Evolutionary conservation across 305 asterid genomes (phyloP), one percentile per base, ranked within the genome.

Genomic region (Plantago lanceolata): DNA sequence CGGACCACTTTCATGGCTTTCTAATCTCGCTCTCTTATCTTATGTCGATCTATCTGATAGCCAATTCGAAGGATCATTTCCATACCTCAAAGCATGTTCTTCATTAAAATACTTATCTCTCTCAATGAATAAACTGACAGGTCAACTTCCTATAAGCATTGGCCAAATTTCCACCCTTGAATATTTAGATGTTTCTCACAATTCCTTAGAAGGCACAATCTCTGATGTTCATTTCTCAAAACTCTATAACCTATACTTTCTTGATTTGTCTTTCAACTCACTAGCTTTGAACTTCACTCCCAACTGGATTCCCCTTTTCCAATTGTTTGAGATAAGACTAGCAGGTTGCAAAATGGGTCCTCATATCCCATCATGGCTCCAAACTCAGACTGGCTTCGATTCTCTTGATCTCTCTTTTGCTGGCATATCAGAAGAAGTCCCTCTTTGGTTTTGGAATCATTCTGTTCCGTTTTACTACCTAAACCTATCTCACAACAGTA

Each of bases 391-490:
- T 9, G 11, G n/a, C 6, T 9, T 68, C 37, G 29, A 40, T 13
- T 0, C 1, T 5, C 51, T 74, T 62, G 77, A 74, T 74, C 49
- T 78, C n/a, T 78, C 73, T 18, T 24, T n/a, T 19, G 64, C 68
- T 48, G 65, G 64, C 9, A 71, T 71, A 50, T 65, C 59, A 48
- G 76, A 33, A 16, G 29, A 50, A 59, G 47, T 65, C 6, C 82
- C 79, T 43, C 18, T 57, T 16, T 66, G 83, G 80, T 43, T 71
- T 20, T 72, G 74, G 83, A 58, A 67, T 55, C 59, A 66, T 24
- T 7, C 26, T 68, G 69, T 52, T 51, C 19, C n/a, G n/a, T 11
- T 13, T 17, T 19, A 21, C 16, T 20, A 21, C 28, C 3, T 24
- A 24, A 24, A 24, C 28, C 28, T 24, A 1, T 24, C 28, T 24